Evolutionary conservation across 345 rosid species (phyloP).

Genomic region (Lepidium didymum): DNA sequence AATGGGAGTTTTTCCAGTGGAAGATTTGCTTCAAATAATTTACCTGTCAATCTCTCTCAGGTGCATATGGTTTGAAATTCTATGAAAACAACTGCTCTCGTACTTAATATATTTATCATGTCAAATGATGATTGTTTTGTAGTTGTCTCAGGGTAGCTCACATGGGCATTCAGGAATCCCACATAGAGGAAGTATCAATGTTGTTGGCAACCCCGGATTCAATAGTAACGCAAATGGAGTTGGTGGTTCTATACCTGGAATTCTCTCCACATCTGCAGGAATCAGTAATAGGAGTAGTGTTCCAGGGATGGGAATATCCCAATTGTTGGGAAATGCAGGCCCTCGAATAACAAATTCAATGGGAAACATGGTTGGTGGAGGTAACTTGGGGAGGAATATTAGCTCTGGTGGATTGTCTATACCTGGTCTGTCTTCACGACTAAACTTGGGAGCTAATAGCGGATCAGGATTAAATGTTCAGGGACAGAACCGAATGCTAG

Average conservation of each 20-base stretch:
- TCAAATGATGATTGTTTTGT: slow-evolving; percentile 26
- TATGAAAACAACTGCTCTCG: not conserved
- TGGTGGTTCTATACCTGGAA: slow-evolving; percentile 92
- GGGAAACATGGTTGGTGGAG: slow-evolving; percentile 94
- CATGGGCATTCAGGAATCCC: slow-evolving; percentile 90
- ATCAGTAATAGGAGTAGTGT: slow-evolving; percentile 75
- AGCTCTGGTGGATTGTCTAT: slow-evolving; percentile 83
- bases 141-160: slow-evolving; percentile 85
- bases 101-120: not conserved
- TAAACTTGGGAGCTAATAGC: slow-evolving; percentile 60
- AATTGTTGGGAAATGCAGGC: slow-evolving; percentile 79
- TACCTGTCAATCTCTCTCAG: slow-evolving; percentile 92
- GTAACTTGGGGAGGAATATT: slow-evolving; percentile 78
- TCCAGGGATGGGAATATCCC: slow-evolving; percentile 89
- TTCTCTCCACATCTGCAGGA: slow-evolving; percentile 82
- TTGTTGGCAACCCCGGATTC: slow-evolving; percentile 87
- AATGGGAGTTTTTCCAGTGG: slow-evolving; percentile 84
- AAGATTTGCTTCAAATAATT: slow-evolving; percentile 76
- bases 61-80: slow-evolving; percentile 29
- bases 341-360: slow-evolving; percentile 78
- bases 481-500: slow-evolving; percentile 84
- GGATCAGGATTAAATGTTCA: slow-evolving; percentile 86
- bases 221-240: slow-evolving; percentile 79
- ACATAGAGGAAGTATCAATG: slow-evolving; percentile 80
- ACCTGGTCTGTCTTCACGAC: slow-evolving; percentile 79